These are phyloP conservation scores for Cenchrus americanus DNA, from an alignment of 176 grass and related monocot genomes.

Conservation along the genomic window DNA sequence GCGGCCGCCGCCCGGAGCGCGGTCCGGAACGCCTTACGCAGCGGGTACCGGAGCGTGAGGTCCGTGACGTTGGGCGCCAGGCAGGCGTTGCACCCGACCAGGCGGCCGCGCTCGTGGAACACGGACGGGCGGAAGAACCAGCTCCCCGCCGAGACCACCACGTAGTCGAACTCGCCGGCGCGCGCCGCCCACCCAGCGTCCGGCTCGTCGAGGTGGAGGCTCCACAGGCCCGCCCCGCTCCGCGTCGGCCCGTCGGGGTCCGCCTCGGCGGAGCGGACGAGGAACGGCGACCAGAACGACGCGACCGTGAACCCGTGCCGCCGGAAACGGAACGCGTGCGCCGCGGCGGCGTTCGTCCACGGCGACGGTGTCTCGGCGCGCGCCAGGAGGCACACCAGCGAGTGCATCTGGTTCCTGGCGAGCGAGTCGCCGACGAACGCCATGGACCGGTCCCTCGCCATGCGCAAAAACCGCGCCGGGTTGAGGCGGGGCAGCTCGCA, in stretches of 20 bases:
- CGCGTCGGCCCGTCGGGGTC: no score
- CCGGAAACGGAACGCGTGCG: not conserved
- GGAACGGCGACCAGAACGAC: slow-evolving; percentile 61
- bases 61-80: slow-evolving; percentile 45
- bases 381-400: slow-evolving; percentile 64
- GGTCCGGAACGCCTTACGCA: slow-evolving; percentile 44
- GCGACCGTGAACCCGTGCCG: slow-evolving; percentile 32
- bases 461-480: slow-evolving; percentile 45
- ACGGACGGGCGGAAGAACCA: slow-evolving; percentile 60
- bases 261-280: not conserved
- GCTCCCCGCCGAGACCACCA: slow-evolving; percentile 60
- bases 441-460: slow-evolving; percentile 39
- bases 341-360: no score
- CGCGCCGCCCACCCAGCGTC: slow-evolving; percentile 37
- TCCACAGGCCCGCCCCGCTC: slow-evolving; percentile 32
- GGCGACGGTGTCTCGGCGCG: no score
- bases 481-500: slow-evolving; percentile 54
- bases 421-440: slow-evolving; percentile 79
- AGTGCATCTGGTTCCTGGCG: slow-evolving; percentile 75
- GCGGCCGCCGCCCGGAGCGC: slow-evolving; percentile 22
- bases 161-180: slow-evolving; percentile 41
- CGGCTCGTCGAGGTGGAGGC: slow-evolving; percentile 57
- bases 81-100: slow-evolving; percentile 61
- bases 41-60: slow-evolving; percentile 45
- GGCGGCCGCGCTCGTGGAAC: slow-evolving; percentile 42